phyloP scores from a whole-genome alignment of 345 rosid species.

The Camelina neglecta region DNA sequence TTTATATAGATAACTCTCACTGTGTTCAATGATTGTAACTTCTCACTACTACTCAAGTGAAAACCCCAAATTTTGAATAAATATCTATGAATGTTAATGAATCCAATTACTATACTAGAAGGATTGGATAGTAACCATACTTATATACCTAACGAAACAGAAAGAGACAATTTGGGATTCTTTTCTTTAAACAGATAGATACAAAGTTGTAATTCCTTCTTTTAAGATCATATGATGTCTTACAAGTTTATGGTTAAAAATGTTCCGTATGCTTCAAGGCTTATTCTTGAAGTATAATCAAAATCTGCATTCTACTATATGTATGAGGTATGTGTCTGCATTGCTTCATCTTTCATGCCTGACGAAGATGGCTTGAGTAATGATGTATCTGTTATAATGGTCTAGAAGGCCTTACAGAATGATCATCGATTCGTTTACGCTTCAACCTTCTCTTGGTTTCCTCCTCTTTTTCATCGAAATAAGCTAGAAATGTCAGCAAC shows the following conservation, averaged over 20 bases:
- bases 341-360: constrained; percentile 8
- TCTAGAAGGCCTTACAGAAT: constrained; percentile 32
- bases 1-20: too few species aligned
- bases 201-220: background rate
- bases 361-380: constrained; percentile 19
- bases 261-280: constrained; percentile 7
- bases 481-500: constrained; percentile 67
- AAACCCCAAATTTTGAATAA: too few species aligned
- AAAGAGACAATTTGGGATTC: too few species aligned
- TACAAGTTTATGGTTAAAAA: constrained; percentile 14
- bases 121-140: too few species aligned
- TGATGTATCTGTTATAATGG: constrained; percentile 33
- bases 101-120: too few species aligned
- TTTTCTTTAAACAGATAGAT: too few species aligned
- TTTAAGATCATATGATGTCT: background rate
- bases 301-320: constrained; percentile 21
- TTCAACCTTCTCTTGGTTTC: constrained; percentile 52
- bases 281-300: constrained; percentile 25
- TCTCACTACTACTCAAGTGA: too few species aligned
- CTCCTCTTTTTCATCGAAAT: constrained; percentile 66
- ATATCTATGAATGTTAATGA: too few species aligned
- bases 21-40: too few species aligned
- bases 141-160: too few species aligned
- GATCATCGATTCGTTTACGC: constrained; percentile 61
- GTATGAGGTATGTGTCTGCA: constrained; percentile 17